phyloP scores from a whole-genome alignment of 441 rosid genomes.

The Mallotus japonicus region DNA sequence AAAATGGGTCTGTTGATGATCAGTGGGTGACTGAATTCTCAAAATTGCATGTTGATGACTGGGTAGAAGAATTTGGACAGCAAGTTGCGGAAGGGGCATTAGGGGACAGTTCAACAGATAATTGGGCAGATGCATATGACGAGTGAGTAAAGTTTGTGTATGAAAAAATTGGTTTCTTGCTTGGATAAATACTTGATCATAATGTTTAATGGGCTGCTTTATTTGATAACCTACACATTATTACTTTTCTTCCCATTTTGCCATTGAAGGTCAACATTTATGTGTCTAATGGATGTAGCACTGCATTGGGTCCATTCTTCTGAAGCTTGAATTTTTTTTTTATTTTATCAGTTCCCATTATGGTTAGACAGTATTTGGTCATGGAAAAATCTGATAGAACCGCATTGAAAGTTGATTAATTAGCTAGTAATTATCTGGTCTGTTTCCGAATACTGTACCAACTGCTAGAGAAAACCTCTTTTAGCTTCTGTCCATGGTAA shows the following conservation, averaged over 20 bases:
- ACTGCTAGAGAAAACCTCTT: not conserved
- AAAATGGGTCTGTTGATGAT: conserved; percentile 58
- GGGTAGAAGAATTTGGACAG: conserved; percentile 87
- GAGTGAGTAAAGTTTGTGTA: conserved; percentile 58
- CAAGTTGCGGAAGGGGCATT: conserved; percentile 65
- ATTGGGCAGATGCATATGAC: conserved; percentile 90
- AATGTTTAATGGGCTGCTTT: not conserved
- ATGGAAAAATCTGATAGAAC: not conserved
- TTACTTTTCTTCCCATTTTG: not conserved
- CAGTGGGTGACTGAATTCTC: conserved; percentile 97
- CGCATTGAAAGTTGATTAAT: not conserved
- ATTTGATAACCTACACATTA: not conserved
- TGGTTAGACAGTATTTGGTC: not conserved
- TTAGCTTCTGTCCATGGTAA: not conserved
- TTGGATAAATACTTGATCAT: not conserved
- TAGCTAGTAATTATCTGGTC: conserved; percentile 1
- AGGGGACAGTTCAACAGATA: conserved; percentile 64
- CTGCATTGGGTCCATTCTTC: not conserved
- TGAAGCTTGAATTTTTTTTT: not conserved
- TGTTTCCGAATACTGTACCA: not conserved
- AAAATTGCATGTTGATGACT: conserved; percentile 81
- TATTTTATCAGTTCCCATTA: not conserved
- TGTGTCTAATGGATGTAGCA: not conserved
- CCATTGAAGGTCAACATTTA: not conserved
- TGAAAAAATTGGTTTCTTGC: conserved; percentile 1